Conservation (phyloP, 805 yeast genomes). For the Schwanniomyces polymorphus region DNA sequence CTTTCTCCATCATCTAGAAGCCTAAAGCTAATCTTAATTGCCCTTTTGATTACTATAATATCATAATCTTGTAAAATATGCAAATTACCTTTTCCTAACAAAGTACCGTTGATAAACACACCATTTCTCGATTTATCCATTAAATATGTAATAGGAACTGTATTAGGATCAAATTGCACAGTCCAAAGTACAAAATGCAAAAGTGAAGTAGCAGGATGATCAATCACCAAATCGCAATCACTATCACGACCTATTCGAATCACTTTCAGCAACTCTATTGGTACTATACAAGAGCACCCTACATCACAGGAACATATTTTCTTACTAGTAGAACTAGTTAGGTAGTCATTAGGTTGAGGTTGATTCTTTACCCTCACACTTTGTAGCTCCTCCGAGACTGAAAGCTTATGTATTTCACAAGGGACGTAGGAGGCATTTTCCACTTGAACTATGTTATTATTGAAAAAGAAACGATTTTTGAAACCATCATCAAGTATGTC, state of each 20-base stretch:
- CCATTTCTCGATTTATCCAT: constrained; percentile 56
- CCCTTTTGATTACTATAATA: constrained; percentile 31
- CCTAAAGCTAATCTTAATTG: constrained; percentile 1
- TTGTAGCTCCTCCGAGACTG: too few relatives aligned
- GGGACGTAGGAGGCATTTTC: background rate
- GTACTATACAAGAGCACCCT: background rate
- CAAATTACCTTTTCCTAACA: constrained; percentile 27
- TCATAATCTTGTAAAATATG: constrained; percentile 40
- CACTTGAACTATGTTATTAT: background rate
- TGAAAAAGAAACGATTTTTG: background rate
- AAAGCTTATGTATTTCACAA: background rate
- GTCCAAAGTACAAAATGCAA: constrained; percentile 51
- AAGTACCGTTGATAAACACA: constrained; percentile 39
- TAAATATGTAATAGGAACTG: constrained; percentile 48
- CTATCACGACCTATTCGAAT: constrained; percentile 46
- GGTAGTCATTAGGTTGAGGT: too few relatives aligned
- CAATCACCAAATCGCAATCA: constrained; percentile 26
- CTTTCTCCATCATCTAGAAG: background rate
- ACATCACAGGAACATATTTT: background rate
- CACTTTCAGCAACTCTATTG: constrained; percentile 27
- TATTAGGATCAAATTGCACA: constrained; percentile 48
- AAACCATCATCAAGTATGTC: background rate
- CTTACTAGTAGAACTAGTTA: too few relatives aligned
- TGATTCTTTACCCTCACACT: too few relatives aligned
- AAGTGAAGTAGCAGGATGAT: constrained; percentile 42